phyloP scores from a whole-genome alignment of 768 basidiomycete genomes.

The Mycena pura region DNA sequence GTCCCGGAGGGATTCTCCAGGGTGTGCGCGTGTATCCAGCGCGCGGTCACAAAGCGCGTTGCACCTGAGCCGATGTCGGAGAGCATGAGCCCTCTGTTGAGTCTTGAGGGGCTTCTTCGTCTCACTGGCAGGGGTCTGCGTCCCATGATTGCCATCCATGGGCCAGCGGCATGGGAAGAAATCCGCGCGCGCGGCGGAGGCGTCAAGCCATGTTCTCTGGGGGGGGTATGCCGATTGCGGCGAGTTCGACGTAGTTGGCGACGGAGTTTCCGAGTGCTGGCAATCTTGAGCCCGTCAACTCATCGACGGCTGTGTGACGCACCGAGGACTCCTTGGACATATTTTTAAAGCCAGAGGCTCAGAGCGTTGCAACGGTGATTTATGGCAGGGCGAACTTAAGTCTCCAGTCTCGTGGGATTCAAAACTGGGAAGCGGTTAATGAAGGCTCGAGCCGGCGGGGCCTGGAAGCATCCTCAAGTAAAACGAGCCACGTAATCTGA shows the following conservation, averaged over 20 bases:
- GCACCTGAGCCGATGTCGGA: slow-evolving; percentile 1
- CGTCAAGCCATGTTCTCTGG: not conserved
- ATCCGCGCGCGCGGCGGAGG: not conserved
- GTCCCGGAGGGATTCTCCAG: not conserved
- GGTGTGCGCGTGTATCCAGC: slow-evolving; percentile 1
- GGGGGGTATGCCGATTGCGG: not conserved
- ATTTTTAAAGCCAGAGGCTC: too few species aligned
- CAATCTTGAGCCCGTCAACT: too few species aligned
- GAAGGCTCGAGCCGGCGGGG: too few species aligned
- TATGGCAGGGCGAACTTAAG: too few species aligned
- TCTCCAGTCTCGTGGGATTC: too few species aligned
- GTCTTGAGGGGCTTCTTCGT: not conserved
- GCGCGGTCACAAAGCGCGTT: not conserved
- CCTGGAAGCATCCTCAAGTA: too few species aligned
- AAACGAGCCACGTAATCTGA: too few species aligned
- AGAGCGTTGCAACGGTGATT: too few species aligned
- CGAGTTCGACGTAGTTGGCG: slow-evolving; percentile 6
- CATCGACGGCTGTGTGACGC: too few species aligned
- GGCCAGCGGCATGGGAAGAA: slow-evolving; percentile 10
- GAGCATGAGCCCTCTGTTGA: not conserved
- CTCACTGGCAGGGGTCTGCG: not conserved
- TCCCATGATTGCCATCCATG: slow-evolving; percentile 13
- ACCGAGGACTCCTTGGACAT: too few species aligned
- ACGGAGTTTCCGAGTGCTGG: too few species aligned
- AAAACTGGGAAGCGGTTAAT: too few species aligned